Percentiles rank a stretch among this genome's conserved stretches.
These are phyloP conservation scores for Purpureocillium lavendulum DNA, from an alignment of 2,329 filamentous ascomycete genomes.

Conservation along the genomic window DNA sequence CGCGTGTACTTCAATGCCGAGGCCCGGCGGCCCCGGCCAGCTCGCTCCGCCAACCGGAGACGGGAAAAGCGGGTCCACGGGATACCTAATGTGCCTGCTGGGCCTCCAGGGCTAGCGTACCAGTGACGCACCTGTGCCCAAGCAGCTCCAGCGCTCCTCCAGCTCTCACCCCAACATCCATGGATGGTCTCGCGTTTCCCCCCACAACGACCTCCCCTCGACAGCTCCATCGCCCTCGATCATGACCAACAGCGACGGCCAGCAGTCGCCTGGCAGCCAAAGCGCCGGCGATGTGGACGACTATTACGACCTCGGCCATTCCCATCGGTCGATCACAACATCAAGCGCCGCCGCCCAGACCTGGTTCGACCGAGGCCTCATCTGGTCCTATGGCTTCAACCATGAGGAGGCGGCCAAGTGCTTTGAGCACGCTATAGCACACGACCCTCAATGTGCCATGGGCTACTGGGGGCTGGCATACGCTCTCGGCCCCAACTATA, in stretches of 20 bases:
- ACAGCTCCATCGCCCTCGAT: no score
- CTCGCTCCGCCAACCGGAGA: no score
- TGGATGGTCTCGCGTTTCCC: no score
- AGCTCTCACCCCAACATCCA: no score
- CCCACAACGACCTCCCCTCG: no score
- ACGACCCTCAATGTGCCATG: slow-evolving; percentile 49
- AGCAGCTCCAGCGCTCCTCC: no score
- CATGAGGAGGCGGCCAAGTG: slow-evolving; percentile 61
- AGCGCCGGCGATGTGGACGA: slow-evolving; percentile 2
- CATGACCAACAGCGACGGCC: background rate
- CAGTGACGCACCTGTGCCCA: no score
- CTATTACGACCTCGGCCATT: slow-evolving; percentile 56
- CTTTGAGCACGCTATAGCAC: slow-evolving; percentile 49
- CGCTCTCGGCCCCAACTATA: slow-evolving; percentile 64
- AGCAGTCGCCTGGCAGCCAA: background rate
- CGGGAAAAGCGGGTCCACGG: no score
- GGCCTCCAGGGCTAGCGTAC: no score
- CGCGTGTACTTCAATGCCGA: no score
- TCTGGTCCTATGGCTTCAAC: slow-evolving; percentile 70
- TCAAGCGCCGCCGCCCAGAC: slow-evolving; percentile 40
- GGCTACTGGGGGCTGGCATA: slow-evolving; percentile 66
- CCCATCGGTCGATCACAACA: slow-evolving; percentile 47
- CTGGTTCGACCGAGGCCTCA: slow-evolving; percentile 67
- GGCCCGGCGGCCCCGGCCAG: no score
- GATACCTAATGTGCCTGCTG: no score